These are phyloP conservation scores for Elsinoe fawcettii DNA, from an alignment of 2,329 filamentous ascomycete genomes.

Conservation along the genomic window DNA sequence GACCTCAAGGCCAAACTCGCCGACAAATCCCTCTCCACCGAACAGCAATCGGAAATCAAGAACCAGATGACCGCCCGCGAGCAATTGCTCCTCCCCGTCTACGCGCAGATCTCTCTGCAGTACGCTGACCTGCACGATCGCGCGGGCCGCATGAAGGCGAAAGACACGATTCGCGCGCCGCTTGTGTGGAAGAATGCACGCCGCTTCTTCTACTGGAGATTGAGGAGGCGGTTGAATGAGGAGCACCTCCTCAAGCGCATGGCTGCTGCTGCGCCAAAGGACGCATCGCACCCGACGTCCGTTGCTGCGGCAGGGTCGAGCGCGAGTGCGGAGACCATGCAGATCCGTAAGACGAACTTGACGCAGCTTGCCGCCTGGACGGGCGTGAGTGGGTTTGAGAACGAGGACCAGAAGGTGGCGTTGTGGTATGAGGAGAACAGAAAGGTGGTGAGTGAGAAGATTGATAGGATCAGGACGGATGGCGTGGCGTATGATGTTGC, in stretches of 20 bases:
- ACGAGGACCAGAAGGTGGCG: conserved; percentile 74
- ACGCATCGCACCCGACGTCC: not conserved
- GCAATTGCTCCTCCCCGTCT: conserved; percentile 82
- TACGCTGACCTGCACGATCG: conserved; percentile 97
- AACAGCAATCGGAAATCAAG: conserved; percentile 73
- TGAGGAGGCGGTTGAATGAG: conserved; percentile 91
- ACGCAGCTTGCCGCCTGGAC: conserved; percentile 77
- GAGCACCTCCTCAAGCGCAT: conserved; percentile 95
- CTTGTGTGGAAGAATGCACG: conserved; percentile 83
- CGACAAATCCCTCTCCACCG: conserved; percentile 59
- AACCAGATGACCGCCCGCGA: conserved; percentile 76
- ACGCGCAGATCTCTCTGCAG: conserved; percentile 89
- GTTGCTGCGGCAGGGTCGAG: not conserved
- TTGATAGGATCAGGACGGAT: conserved; percentile 75
- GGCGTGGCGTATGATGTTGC: conserved; percentile 63
- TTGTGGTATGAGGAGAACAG: conserved; percentile 96
- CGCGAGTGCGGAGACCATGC: conserved; percentile 35
- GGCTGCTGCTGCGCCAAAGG: conserved; percentile 35
- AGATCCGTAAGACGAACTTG: conserved; percentile 48
- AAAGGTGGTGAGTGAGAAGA: conserved; percentile 71
- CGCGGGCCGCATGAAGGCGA: conserved; percentile 94
- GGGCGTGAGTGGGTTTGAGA: conserved; percentile 65
- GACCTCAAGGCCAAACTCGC: conserved; percentile 71
- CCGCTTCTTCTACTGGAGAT: conserved; percentile 99
- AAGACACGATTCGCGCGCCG: conserved; percentile 79